A percentile compares a stretch with the other conserved stretches of the same genome.
Evolutionary conservation across 2,329 filamentous ascomycete species (phyloP).

Genomic region (Fusarium succisae): DNA sequence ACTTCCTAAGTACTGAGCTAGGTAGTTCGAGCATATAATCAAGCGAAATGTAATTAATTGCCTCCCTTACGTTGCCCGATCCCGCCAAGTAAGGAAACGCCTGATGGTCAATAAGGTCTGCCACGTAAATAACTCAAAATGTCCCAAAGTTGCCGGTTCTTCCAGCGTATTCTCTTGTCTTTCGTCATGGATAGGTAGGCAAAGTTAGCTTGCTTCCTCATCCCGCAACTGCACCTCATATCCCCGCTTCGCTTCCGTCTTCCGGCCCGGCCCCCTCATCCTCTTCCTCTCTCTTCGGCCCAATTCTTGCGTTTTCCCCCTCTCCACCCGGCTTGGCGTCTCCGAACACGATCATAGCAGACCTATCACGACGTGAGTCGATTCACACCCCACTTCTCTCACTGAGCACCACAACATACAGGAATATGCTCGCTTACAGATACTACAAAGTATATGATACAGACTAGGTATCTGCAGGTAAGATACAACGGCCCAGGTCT

Average conservation of each 20-base stretch:
- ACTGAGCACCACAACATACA: constrained; percentile 19
- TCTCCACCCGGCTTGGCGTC: constrained; percentile 31
- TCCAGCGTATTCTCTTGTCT: constrained; percentile 29
- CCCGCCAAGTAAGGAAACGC: neutral
- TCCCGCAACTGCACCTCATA: constrained; percentile 4
- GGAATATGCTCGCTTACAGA: constrained; percentile 4
- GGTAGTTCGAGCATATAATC: neutral
- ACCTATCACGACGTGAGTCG: constrained; percentile 4
- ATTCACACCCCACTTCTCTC: constrained; percentile 12
- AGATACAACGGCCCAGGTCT: constrained; percentile 29
- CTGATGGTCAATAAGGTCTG: neutral
- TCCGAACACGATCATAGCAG: constrained; percentile 6
- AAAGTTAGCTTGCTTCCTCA: neutral
- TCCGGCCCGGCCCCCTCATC: constrained; percentile 28
- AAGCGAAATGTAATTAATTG: neutral
- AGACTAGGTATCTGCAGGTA: neutral
- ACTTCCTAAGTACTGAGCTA: neutral
- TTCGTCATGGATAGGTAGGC: constrained; percentile 24
- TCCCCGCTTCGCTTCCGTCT: constrained; percentile 26
- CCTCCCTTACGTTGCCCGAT: neutral
- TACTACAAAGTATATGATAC: neutral
- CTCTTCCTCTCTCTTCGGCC: constrained; percentile 21
- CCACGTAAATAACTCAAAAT: constrained; percentile 3
- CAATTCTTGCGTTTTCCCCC: constrained; percentile 10
- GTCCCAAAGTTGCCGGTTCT: constrained; percentile 11